Evolutionary conservation across 257 asterid species (phyloP), one percentile per base, ranked within the genome.

Genomic region (Ilex asprella): DNA sequence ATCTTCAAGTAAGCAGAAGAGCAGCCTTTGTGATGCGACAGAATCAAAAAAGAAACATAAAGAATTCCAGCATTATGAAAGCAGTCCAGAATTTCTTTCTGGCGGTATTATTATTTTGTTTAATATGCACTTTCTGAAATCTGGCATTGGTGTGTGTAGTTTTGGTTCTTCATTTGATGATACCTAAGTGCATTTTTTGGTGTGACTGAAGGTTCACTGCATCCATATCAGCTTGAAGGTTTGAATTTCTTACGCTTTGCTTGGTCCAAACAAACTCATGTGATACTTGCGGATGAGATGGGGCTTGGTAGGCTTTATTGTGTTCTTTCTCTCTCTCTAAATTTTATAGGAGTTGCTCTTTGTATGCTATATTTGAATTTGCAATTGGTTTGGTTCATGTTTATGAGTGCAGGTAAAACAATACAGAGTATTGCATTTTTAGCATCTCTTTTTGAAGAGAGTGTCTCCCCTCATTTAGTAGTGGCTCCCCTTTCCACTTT

Each of bases 191-290:
- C 61, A 60, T 39, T 35, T 49, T 41, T 11, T 58, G 63, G 65
- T 64, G 59, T 30, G 10, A 53, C 44, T 60, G 59, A 74, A 92
- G 98, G 98, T 77, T 88, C 97, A 21, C 75, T 93, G 72, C 97
- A 93, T 74, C 99, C 99, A 16, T 93, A 93, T 76, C 99, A 93
- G 89, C 97, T 93, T 30, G 99, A 89, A 89, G 99, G 99, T 75
- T 83, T 93, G 85, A 93, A 93, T 77, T 93, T 93, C 83, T 71
- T 93, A 73, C 96, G 97, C 21, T 93, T 85, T 85, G 74, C 99
- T 68, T 93, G 99, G 99, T 84, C 86, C 67, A 93, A 93, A 78
- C 96, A 87, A 62, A 93, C 99, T 4, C 99, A 93, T 75, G 99
- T 93, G 56, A 89, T 93, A 77, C 96, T 93, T 69, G 99, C 99